Evolutionary conservation across 164 flowering plant species (phyloP).

Genomic region (Vitis rupestris): DNA sequence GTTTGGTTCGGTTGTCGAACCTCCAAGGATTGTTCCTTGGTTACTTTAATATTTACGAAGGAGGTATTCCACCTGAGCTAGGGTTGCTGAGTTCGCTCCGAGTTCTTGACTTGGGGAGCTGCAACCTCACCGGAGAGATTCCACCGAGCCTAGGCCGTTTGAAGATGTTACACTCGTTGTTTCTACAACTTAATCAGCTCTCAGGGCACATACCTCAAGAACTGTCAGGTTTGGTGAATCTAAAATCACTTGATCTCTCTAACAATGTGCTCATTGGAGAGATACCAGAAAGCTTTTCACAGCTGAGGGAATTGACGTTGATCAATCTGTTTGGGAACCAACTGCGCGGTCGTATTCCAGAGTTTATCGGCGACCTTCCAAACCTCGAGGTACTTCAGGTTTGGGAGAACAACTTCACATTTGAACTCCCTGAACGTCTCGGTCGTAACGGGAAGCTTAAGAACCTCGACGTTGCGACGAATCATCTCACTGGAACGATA

Average conservation of each 20-base stretch:
- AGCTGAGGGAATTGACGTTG: slow-evolving; percentile 49
- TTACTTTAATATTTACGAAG: slow-evolving; percentile 37
- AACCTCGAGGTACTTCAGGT: slow-evolving; percentile 65
- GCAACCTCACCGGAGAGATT: slow-evolving; percentile 73
- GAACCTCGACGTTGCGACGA: slow-evolving; percentile 55
- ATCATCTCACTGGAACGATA: slow-evolving; percentile 72
- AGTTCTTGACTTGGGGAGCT: slow-evolving; percentile 51
- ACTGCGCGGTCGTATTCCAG: slow-evolving; percentile 61
- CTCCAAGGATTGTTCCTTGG: slow-evolving; percentile 46
- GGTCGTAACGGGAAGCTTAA: slow-evolving; percentile 62
- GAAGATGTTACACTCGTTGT: slow-evolving; percentile 52
- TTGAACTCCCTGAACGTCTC: slow-evolving; percentile 63
- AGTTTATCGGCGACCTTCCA: slow-evolving; percentile 63
- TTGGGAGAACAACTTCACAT: slow-evolving; percentile 88
- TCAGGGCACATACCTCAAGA: slow-evolving; percentile 65
- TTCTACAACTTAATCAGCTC: slow-evolving; percentile 62
- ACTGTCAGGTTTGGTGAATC: slow-evolving; percentile 45
- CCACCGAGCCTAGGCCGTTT: slow-evolving; percentile 58
- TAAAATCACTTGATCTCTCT: slow-evolving; percentile 73
- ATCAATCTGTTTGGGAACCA: slow-evolving; percentile 66
- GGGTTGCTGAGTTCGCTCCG: slow-evolving; percentile 44
- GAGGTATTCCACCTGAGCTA: slow-evolving; percentile 68
- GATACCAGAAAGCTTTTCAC: slow-evolving; percentile 62
- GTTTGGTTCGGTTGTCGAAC: slow-evolving; percentile 36
- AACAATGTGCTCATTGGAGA: slow-evolving; percentile 62